Evolutionary conservation across 768 basidiomycete species (phyloP), one percentile per base, ranked within the genome.

Genomic region (Lactarius sanguifluus): DNA sequence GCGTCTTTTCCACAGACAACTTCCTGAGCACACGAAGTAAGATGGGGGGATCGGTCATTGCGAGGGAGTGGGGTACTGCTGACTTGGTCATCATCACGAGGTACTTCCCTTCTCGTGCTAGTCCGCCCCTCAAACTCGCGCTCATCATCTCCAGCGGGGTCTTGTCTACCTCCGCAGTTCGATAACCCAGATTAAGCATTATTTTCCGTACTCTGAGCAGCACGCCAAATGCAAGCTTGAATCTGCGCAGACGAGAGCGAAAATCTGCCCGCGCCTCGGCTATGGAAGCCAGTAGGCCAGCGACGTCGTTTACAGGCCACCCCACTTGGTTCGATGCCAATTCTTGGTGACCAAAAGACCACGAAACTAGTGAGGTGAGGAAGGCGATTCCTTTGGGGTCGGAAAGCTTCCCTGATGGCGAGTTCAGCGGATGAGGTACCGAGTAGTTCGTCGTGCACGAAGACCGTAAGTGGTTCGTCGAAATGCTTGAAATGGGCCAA

Each of bases 401-500:
- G 25, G 64, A 57, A 32, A 78, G 65, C 23, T 57, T 54, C 45
- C 45, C 32, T n/a, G 50, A 18, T 8, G 18, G 66, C 54, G 40
- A 58, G 58, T 20, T 58, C 30, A 10, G 25, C 13, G 5, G 45
- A 40, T 5, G 52, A n/a, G 30, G 58, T 69, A 12, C 69, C 72
- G 15, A 59, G 70, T 5, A 41, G 72, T 62, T 63, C 75, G 54
- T 76, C 69, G 28, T 74, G 74, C 8, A 78, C 73, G 18, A 88
- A 76, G 9, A 81, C 58, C 3, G 82, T 79, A 16, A 90, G 74
- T 0, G 87, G 85, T 30, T 90, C 84, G 32, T 81, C 80, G 69
- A 90, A 91, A 73, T 93, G 91, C 67, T 89, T 89, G 74, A 92
- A 74, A 72, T 91, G 79, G 0, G 80, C 79, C 2, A 88, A 89